Evolutionary conservation across 2,329 filamentous ascomycete genomes (phyloP), one percentile per base, ranked within the genome.

Genomic region (Alternaria dauci): DNA sequence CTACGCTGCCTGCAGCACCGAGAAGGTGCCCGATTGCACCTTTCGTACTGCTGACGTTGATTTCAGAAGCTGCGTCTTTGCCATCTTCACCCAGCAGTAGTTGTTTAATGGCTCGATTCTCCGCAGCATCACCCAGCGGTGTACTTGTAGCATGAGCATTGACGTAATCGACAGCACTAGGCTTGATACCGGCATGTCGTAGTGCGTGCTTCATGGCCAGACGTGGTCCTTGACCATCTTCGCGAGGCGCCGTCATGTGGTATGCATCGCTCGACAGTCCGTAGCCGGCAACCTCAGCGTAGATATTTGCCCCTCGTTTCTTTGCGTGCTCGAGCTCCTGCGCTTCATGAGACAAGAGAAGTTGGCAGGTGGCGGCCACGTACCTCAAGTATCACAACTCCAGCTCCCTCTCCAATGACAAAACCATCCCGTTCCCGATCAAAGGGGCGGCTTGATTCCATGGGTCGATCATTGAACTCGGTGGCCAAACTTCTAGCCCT

Each of bases 121-220:
- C 95, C 1, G 95, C 94, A 23, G 87, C 86, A 80, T 99, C 95
- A 0, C 95, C 95, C 2, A 98, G 85, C 7, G 84, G 78, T 0
- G 94, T 99, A 23, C 91, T 92, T 1, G 95, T 99, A 1, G 94
- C 95, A 75, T 99, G 95, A 1, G 95, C 95, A 73, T 98, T 99
- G 74, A 99, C 87, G 76, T 99, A 99, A 76, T 94, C 92, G 5
- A 99, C 88, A 41, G 88, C 81, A 0, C 80, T 79, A 0, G 95
- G 94, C 52, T 83, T 83, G 38, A 96, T 73, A 0, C 84, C 80
- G 0, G 93, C 93, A 72, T 91, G 87, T 70, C 85, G 88, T 60
- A 99, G 80, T 0, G 94, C 94, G 66, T 88, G 88, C 75, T 86
- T 90, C 95, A 99, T 99, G 4, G 94, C 91, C 47, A 91, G 82